Base-by-base conservation (phyloP, 108 stramenopile species). In the Fistulifera solaris region DNA sequence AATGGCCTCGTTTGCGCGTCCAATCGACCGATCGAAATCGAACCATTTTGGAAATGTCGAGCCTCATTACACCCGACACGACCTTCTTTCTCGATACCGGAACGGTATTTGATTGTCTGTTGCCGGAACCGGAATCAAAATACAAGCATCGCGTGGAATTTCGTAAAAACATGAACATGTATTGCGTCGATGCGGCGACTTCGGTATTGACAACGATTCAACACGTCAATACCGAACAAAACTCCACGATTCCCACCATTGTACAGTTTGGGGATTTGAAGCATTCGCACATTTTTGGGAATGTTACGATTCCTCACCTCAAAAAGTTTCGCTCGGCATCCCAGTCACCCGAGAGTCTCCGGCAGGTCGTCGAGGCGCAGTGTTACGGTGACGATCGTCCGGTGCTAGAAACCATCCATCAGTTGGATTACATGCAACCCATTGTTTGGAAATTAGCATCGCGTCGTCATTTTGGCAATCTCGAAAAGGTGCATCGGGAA, bases 361-460 rank as follows among this genome's bases (percentile, higher is more conserved):
- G 28, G 15, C 18, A 31, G 28, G 16, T 18, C 39, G 25, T 41
- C 42, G 63, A 10, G 15, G 38, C n/a, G 1, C 5, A 19, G 23
- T 63, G 62, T 28, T 7, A 15, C 25, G 18, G 15, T 13, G 25
- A 17, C 28, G 14, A 24, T 12, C 52, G 44, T n/a, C 16, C 16
- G 0, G 11, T 51, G 8, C 58, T 78, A 6, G 24, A 50, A 17
- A 61, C 63, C 7, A 28, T 58, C 2, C 78, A 74, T 44, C 27
- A 46, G 12, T 50, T 40, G 13, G 42, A 58, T 8, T 40, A 38
- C 23, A 64, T 71, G 41, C 65, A 78, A 48, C 79, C 79, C 16
- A 70, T 80, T 47, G 59, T 80, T 16, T 80, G 79, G 79, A 76
- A 76, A 43, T 59, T 80, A 0, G 68, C 71, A 4, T 66, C 71